These are phyloP conservation scores for Fraxinus platypoda DNA, from an alignment of 305 asterid species.

Conservation along the genomic window DNA sequence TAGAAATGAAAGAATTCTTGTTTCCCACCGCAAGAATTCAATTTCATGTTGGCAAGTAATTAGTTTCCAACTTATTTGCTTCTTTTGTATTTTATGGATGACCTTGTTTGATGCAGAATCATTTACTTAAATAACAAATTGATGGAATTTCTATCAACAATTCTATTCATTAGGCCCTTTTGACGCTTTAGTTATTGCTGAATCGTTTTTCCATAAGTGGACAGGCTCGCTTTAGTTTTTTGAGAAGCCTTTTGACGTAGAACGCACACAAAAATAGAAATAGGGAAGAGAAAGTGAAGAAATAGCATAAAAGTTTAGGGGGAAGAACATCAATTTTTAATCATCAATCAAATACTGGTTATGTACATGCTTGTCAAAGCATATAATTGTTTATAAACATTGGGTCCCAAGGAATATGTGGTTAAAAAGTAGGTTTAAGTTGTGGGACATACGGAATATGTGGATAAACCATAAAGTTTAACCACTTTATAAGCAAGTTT, in stretches of 20 bases:
- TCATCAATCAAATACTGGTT: background rate
- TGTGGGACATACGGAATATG: background rate
- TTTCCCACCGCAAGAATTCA: background rate
- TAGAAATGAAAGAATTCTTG: background rate
- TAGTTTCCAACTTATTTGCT: background rate
- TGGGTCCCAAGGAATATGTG: background rate
- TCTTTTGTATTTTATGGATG: background rate
- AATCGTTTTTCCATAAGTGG: background rate
- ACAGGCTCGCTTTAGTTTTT: background rate
- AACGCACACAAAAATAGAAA: background rate
- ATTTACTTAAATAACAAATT: background rate
- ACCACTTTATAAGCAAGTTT: background rate
- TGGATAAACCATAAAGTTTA: background rate
- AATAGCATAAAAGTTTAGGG: background rate
- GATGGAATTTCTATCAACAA: background rate
- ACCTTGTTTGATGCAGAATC: background rate
- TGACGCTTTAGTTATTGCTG: conserved; percentile 1
- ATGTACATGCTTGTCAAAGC: background rate
- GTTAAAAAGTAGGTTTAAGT: background rate
- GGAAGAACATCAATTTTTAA: background rate
- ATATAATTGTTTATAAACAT: background rate
- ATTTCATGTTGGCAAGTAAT: background rate
- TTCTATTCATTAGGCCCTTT: background rate
- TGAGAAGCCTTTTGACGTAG: background rate
- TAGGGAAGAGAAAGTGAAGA: background rate